A percentile compares a stretch with the other conserved stretches of the same genome.
phyloP scores from a whole-genome alignment of 1,284 basidiomycete species.

The Cutaneotrichosporon sp. region DNA sequence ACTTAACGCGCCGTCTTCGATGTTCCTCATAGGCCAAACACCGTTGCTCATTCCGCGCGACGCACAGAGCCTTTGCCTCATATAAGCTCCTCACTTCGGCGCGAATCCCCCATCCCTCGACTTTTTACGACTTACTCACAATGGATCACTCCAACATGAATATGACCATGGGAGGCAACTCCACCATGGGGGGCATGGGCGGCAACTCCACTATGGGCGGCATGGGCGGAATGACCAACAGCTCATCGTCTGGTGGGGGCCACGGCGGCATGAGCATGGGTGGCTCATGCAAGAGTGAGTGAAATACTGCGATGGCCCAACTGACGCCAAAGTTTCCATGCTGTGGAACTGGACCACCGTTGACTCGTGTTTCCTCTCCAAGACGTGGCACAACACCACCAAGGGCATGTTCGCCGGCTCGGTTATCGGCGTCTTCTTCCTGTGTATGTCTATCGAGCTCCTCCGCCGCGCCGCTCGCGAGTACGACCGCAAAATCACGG shows the following conservation, averaged over 20 bases:
- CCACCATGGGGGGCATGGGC: background rate
- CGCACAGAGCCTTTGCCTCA: background rate
- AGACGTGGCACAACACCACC: slow-evolving; percentile 43
- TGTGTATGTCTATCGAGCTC: slow-evolving; percentile 46
- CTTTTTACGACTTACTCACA: background rate
- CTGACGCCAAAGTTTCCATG: slow-evolving; percentile 34
- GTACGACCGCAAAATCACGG: slow-evolving; percentile 45
- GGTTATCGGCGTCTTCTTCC: slow-evolving; percentile 48
- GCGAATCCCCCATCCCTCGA: background rate
- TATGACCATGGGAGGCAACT: background rate
- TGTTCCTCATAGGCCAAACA: too few relatives aligned
- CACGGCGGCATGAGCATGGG: slow-evolving; percentile 19
- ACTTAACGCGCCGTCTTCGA: too few relatives aligned
- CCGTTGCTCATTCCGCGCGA: too few relatives aligned
- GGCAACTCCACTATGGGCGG: too few relatives aligned
- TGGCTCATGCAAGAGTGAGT: slow-evolving; percentile 30
- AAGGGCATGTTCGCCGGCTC: slow-evolving; percentile 46
- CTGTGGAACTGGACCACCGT: slow-evolving; percentile 48
- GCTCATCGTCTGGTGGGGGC: background rate
- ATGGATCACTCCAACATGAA: slow-evolving; percentile 24
- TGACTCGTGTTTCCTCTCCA: slow-evolving; percentile 49
- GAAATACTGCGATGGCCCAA: too few relatives aligned
- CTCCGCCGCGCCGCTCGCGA: slow-evolving; percentile 45
- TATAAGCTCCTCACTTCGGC: background rate
- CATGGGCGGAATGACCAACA: too few relatives aligned